Conservation (phyloP, 805 yeast genomes). For the Monosporozyma solicola region DNA sequence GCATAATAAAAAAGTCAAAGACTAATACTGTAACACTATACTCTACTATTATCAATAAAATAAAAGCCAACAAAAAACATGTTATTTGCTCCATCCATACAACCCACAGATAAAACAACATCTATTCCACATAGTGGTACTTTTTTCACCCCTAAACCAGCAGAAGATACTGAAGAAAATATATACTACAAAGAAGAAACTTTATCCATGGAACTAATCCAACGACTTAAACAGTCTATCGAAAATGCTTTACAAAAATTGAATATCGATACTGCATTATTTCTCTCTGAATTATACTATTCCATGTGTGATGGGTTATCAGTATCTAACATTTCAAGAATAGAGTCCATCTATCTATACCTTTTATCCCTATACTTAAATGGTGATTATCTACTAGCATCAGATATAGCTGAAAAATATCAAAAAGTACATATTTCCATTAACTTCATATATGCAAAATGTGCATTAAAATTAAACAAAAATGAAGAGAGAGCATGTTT, state of each 20-base stretch:
- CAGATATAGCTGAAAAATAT: slow-evolving; percentile 31
- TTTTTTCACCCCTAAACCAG: neutral
- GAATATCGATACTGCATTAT: slow-evolving; percentile 57
- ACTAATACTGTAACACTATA: no score
- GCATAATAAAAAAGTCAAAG: no score
- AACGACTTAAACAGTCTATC: slow-evolving; percentile 10
- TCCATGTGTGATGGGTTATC: slow-evolving; percentile 37
- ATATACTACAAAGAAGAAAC: slow-evolving; percentile 1
- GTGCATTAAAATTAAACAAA: slow-evolving; percentile 31
- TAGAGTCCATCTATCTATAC: slow-evolving; percentile 59
- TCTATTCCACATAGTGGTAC: neutral
- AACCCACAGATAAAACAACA: neutral
- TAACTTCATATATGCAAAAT: slow-evolving; percentile 61
- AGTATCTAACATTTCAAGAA: slow-evolving; percentile 25
- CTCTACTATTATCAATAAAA: neutral
- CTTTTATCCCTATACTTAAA: slow-evolving; percentile 57
- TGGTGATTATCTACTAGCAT: slow-evolving; percentile 54
- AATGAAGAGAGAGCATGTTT: slow-evolving; percentile 13
- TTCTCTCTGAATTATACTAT: slow-evolving; percentile 72
- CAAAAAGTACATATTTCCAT: slow-evolving; percentile 60
- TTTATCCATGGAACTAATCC: neutral
- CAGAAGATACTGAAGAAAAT: neutral
- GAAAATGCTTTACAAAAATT: slow-evolving; percentile 20
- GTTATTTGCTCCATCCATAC: neutral
- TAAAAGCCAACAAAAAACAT: neutral